These are phyloP conservation scores for Jackrogersella minutella DNA, from an alignment of 495 filamentous ascomycete species.

Conservation along the genomic window DNA sequence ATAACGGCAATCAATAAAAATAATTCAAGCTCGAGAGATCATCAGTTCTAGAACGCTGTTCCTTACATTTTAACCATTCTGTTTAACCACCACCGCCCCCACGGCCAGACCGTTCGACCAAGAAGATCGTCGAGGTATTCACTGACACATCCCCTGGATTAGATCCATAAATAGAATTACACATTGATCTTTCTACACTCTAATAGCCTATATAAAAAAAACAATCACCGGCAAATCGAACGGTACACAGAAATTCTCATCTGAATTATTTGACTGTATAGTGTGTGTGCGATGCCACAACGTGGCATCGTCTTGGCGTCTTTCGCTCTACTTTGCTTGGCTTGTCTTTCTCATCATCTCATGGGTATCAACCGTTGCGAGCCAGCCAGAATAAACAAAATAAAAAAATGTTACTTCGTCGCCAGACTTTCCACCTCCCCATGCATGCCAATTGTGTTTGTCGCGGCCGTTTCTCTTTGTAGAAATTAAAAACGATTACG, in stretches of 20 bases:
- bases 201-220: neutral
- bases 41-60: too few species aligned
- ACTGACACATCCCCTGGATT: too few species aligned
- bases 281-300: constrained; percentile 19
- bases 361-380: constrained; percentile 41
- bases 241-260: constrained; percentile 2
- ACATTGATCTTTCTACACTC: too few species aligned
- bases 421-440: constrained; percentile 31
- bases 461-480: constrained; percentile 21
- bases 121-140: too few species aligned
- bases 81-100: too few species aligned
- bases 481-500: constrained; percentile 27
- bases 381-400: constrained; percentile 18
- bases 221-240: neutral
- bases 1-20: too few species aligned
- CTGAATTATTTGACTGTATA: constrained; percentile 28
- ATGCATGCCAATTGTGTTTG: constrained; percentile 24
- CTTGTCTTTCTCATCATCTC: constrained; percentile 32
- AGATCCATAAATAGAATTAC: too few species aligned
- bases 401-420: too few species aligned
- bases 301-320: constrained; percentile 19
- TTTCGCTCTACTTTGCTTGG: constrained; percentile 22
- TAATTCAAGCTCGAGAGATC: too few species aligned
- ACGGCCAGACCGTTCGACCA: too few species aligned
- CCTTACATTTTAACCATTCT: too few species aligned